phyloP scores from a whole-genome alignment of 1,284 basidiomycete genomes.

The Melampsora larici-populina region DNA sequence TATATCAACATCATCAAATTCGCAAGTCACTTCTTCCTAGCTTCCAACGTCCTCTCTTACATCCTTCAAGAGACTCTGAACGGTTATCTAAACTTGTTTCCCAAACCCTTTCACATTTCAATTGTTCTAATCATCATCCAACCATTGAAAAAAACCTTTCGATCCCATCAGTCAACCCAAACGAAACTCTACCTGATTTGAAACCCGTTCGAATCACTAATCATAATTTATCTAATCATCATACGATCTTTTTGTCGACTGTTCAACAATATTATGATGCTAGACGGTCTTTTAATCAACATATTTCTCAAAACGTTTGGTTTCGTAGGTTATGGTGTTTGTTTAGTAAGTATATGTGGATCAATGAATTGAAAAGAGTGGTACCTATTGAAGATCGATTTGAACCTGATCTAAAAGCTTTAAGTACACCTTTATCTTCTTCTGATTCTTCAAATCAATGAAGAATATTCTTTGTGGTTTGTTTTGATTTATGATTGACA shows the following conservation, averaged over 20 bases:
- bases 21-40: conserved; percentile 34
- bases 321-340: conserved; percentile 29
- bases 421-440: neutral
- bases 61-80: conserved; percentile 27
- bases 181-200: neutral
- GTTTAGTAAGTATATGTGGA: conserved; percentile 39
- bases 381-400: conserved; percentile 1
- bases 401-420: neutral
- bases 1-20: conserved; percentile 27
- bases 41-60: conserved; percentile 15
- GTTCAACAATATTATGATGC: conserved; percentile 16
- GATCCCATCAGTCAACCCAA: neutral
- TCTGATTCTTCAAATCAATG: no score
- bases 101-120: conserved; percentile 4
- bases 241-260: conserved; percentile 4
- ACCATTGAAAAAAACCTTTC: neutral
- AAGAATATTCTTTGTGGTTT: no score
- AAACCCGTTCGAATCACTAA: neutral
- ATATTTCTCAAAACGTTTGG: conserved; percentile 36
- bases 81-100: conserved; percentile 25
- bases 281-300: conserved; percentile 26
- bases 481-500: no score
- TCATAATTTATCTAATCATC: neutral
- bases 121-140: neutral
- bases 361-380: conserved; percentile 19